These are phyloP conservation scores for Lyophyllum semitale DNA, from an alignment of 768 basidiomycete genomes.

Conservation along the genomic window DNA sequence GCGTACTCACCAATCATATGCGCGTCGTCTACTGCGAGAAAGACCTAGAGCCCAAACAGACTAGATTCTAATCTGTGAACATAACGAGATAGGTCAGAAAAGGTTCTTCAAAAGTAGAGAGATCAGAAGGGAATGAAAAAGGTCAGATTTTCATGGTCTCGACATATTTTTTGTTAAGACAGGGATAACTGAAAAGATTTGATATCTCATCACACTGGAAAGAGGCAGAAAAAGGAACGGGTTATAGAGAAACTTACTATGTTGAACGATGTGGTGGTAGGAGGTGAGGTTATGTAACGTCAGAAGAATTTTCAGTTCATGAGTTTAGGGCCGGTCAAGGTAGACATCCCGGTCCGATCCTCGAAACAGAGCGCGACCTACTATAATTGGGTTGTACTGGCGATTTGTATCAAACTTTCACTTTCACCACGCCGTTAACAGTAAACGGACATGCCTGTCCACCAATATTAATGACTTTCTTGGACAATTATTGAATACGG, in stretches of 20 bases:
- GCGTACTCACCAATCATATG: slow-evolving; percentile 2
- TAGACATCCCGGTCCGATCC: no score
- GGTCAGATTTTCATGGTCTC: slow-evolving; percentile 34
- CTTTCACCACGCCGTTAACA: no score
- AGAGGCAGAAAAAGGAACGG: neutral
- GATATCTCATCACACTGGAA: slow-evolving; percentile 25
- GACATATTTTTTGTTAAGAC: slow-evolving; percentile 31
- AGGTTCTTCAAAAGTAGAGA: neutral
- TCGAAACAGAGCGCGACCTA: no score
- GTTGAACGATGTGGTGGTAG: neutral
- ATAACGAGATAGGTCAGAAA: slow-evolving; percentile 1
- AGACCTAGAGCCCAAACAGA: neutral
- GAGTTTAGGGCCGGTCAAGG: slow-evolving; percentile 12
- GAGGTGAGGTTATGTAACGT: neutral
- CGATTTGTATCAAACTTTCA: no score
- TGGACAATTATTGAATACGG: no score
- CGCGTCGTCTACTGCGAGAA: neutral
- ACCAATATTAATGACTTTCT: no score
- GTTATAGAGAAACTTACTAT: neutral
- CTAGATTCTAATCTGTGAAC: no score
- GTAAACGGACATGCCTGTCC: no score
- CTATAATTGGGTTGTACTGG: no score
- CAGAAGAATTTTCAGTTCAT: neutral
- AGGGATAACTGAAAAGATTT: slow-evolving; percentile 38
- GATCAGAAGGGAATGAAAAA: neutral